phyloP scores from a whole-genome alignment of 1,284 basidiomycete genomes.

The Microbotryomycetes sp. region DNA sequence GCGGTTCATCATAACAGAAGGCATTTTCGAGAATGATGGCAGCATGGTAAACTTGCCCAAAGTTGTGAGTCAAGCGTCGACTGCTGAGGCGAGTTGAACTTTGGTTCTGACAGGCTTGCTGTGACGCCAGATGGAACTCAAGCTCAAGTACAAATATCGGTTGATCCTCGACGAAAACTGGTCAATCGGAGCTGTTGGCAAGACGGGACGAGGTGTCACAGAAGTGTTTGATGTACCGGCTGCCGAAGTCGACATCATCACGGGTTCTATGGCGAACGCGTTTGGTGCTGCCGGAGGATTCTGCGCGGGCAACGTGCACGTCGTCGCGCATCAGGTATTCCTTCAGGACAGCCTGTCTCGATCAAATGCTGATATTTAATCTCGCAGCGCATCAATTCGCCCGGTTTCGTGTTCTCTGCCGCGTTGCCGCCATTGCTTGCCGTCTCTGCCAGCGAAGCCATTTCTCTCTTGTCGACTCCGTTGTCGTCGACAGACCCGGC shows the following conservation, averaged over 20 bases:
- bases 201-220: slow-evolving; percentile 87
- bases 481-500: slow-evolving; percentile 26
- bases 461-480: slow-evolving; percentile 49
- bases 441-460: slow-evolving; percentile 75
- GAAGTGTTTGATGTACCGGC: slow-evolving; percentile 84
- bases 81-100: not conserved
- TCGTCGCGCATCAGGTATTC: slow-evolving; percentile 87
- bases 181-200: slow-evolving; percentile 86
- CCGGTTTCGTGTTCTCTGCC: slow-evolving; percentile 93
- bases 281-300: slow-evolving; percentile 85
- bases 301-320: slow-evolving; percentile 78
- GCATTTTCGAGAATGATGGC: slow-evolving; percentile 92
- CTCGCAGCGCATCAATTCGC: slow-evolving; percentile 84
- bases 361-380: not conserved
- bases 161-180: slow-evolving; percentile 89
- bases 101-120: not conserved
- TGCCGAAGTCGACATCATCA: slow-evolving; percentile 49
- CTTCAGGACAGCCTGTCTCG: too few relatives aligned
- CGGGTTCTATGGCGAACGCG: slow-evolving; percentile 77
- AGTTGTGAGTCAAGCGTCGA: slow-evolving; percentile 55
- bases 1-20: slow-evolving; percentile 94
- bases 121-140: slow-evolving; percentile 69
- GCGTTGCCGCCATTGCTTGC: slow-evolving; percentile 85
- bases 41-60: slow-evolving; percentile 83
- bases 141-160: slow-evolving; percentile 91